Evolutionary conservation across 306 rosid species (phyloP), one percentile per base, ranked within the genome.

Genomic region (Trifolium fragiferum): DNA sequence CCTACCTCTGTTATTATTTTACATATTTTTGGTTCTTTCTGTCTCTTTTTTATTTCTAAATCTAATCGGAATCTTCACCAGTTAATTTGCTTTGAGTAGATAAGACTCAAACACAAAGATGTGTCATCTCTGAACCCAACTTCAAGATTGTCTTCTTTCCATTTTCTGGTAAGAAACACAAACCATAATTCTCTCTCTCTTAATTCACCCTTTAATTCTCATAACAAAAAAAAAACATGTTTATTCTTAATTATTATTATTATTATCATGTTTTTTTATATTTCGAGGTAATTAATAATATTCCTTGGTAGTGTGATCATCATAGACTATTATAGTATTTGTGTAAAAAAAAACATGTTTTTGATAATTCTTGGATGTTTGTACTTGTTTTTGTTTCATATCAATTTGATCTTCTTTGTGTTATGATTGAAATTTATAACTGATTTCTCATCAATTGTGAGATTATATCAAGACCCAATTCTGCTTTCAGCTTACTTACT

Each of bases 81-180:
- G 76, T 83, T 85, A 80, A 82, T 82, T 68, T 70, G 27, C 86
- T 72, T 74, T 68, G 73, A 83, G 83, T 78, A 71, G 87, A 83
- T 83, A 89, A 89, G 96, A 83, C 86, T 83, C 78, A 85, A 76
- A 11, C 16, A 50, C 15, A 8, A 7, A 68, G 83, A 49, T 80
- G 85, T 63, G 81, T 75, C 78, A 14, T 77, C 86, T 49, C 59
- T 41, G 49, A 63, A 30, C 33, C 33, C 33, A 30, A 30, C 1
- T 71, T 63, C 65, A 84, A 80, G 72, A 32, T 86, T 84, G 58
- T 80, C 72, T 68, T 51, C 55, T 35, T 69, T 70, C 63, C 87
- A n/a, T 30, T 60, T 60, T 8, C 37, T 64, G 90, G 91, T 87
- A 57, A 84, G 72, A 25, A 2, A 53, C 68, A 44, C 0, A 13